These are phyloP conservation scores for Rhizopus arrhizus DNA, from an alignment of 371 early-diverging fungal genomes.

Conservation along the genomic window DNA sequence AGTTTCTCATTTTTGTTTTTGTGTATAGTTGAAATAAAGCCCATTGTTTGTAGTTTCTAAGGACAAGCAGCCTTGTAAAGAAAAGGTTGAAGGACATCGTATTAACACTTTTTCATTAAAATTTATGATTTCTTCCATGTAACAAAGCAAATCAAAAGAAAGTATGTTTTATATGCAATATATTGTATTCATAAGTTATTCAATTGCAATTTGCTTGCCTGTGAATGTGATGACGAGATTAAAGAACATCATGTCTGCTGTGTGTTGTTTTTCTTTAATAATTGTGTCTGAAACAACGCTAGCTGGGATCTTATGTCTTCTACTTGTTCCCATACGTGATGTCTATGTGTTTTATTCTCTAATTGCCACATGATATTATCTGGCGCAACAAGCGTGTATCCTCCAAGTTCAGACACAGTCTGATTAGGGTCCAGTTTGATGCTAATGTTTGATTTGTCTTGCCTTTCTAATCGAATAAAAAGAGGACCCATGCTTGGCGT, in stretches of 20 bases:
- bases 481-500: constrained; percentile 22
- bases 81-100: too few species aligned
- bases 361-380: constrained; percentile 18
- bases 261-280: neutral
- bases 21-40: too few species aligned
- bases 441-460: constrained; percentile 14
- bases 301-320: neutral
- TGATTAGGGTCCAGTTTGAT: constrained; percentile 29
- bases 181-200: too few species aligned
- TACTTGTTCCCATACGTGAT: neutral
- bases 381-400: constrained; percentile 21
- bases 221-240: too few species aligned
- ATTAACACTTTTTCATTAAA: too few species aligned
- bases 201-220: too few species aligned
- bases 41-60: too few species aligned
- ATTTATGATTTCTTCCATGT: neutral
- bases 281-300: neutral
- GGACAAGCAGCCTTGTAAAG: too few species aligned
- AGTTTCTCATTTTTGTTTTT: neutral
- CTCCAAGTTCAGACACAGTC: constrained; percentile 10
- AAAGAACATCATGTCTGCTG: neutral
- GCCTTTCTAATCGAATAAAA: constrained; percentile 27
- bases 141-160: neutral
- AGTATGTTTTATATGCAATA: too few species aligned
- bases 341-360: neutral